phyloP scores from a whole-genome alignment of 352 stramenopile genomes.

The Phytopythium kandeliae region DNA sequence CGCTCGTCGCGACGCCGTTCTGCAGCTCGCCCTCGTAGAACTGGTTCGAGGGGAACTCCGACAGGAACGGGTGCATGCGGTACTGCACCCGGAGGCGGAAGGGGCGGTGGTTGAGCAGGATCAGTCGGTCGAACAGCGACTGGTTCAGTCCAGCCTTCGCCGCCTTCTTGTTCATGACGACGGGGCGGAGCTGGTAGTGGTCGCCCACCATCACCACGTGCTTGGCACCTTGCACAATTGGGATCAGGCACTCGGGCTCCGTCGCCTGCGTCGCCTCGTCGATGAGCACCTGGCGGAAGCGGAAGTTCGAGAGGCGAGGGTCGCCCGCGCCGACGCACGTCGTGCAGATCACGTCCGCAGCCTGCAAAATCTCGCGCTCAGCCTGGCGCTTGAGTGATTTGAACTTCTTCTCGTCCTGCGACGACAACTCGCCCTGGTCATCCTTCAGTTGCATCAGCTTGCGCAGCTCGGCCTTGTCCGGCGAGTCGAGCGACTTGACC shows the following conservation, averaged over 20 bases:
- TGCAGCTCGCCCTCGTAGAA: slow-evolving; percentile 99
- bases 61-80: slow-evolving; percentile 98
- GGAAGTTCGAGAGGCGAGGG: slow-evolving; percentile 96
- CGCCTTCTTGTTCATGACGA: slow-evolving; percentile 99
- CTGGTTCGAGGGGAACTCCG: slow-evolving; percentile 98
- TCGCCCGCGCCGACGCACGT: slow-evolving; percentile 98
- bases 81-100: slow-evolving; percentile 99
- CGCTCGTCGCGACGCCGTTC: slow-evolving; percentile 96
- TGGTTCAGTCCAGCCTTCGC: slow-evolving; percentile 96
- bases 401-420: slow-evolving; percentile 96
- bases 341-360: slow-evolving; percentile 99
- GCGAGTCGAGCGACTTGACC: slow-evolving; percentile 87
- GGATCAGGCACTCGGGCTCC: slow-evolving; percentile 98
- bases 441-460: slow-evolving; percentile 95
- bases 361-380: slow-evolving; percentile 96
- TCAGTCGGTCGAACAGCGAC: slow-evolving; percentile 97
- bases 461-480: slow-evolving; percentile 88
- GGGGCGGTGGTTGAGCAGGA: slow-evolving; percentile 93
- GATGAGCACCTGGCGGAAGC: slow-evolving; percentile 98
- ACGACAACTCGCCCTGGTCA: slow-evolving; percentile 92
- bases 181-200: slow-evolving; percentile 96
- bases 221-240: slow-evolving; percentile 97
- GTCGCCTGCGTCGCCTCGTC: slow-evolving; percentile 99
- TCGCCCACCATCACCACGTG: slow-evolving; percentile 99
- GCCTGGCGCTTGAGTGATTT: slow-evolving; percentile 89